Percentiles rank a stretch among this genome's conserved stretches.
Evolutionary conservation across 2,329 filamentous ascomycete species (phyloP).

Genomic region (Trichophyton mentagrophytes): DNA sequence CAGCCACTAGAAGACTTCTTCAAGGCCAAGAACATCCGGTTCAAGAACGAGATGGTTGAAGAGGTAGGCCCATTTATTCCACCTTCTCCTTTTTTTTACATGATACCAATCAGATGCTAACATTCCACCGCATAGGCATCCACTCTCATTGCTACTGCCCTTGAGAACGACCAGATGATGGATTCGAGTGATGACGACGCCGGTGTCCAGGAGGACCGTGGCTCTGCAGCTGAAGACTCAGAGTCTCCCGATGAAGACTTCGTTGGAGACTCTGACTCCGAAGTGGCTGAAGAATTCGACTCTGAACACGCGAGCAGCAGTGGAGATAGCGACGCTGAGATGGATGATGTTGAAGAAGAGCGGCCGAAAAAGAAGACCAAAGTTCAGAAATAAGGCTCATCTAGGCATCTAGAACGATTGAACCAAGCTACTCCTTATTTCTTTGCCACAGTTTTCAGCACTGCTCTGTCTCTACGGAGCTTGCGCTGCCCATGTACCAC

Average conservation of each 20-base stretch:
- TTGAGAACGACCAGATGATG: slow-evolving; percentile 71
- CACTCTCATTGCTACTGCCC: slow-evolving; percentile 59
- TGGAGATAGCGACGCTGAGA: slow-evolving; percentile 50
- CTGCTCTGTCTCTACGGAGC: background rate
- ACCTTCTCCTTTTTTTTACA: background rate
- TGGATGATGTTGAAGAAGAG: slow-evolving; percentile 42
- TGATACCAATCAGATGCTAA: slow-evolving; percentile 17
- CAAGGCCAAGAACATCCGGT: slow-evolving; percentile 84
- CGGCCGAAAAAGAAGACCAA: slow-evolving; percentile 55
- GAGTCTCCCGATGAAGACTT: slow-evolving; percentile 96
- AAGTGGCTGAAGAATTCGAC: slow-evolving; percentile 93
- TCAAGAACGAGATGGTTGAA: slow-evolving; percentile 98
- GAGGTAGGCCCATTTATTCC: slow-evolving; percentile 49
- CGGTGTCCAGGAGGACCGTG: slow-evolving; percentile 58
- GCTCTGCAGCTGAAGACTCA: slow-evolving; percentile 89
- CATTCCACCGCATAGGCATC: slow-evolving; percentile 30
- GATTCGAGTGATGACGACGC: slow-evolving; percentile 74
- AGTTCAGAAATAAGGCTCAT: slow-evolving; percentile 16
- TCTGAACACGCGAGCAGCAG: slow-evolving; percentile 79
- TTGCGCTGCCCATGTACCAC: background rate
- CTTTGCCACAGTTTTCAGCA: background rate
- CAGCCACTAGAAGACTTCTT: slow-evolving; percentile 95
- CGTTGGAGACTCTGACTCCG: slow-evolving; percentile 77
- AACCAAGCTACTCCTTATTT: background rate
- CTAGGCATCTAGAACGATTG: background rate